Conservation (phyloP, 805 yeast genomes). For the Hanseniaspora nectarophila region DNA sequence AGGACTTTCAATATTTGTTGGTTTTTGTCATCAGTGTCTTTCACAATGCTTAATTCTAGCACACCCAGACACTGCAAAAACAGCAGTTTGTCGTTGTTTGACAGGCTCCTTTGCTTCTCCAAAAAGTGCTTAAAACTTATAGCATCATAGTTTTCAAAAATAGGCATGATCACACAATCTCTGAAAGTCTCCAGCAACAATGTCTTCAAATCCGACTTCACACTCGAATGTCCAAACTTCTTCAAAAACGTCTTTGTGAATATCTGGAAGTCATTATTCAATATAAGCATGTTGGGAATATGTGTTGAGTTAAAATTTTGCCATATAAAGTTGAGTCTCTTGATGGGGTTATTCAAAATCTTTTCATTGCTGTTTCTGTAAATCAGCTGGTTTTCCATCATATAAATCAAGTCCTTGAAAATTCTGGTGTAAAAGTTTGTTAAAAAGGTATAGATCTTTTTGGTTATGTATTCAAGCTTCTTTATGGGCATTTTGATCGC, state of each 20-base stretch:
- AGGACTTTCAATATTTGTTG: constrained; percentile 50
- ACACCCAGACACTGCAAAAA: constrained; percentile 54
- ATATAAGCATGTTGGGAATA: constrained; percentile 47
- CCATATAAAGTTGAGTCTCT: constrained; percentile 41
- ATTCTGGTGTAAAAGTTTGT: constrained; percentile 4
- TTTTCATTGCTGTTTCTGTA: constrained; percentile 26
- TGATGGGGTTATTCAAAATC: constrained; percentile 29
- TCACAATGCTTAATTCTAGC: constrained; percentile 23
- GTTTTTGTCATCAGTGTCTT: constrained; percentile 43
- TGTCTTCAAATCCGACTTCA: constrained; percentile 27
- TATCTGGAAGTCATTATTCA: constrained; percentile 42
- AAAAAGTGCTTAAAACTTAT: constrained; percentile 27
- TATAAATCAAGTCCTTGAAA: constrained; percentile 20
- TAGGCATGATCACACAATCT: constrained; percentile 42
- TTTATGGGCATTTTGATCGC: neutral
- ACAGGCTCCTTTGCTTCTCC: constrained; percentile 29
- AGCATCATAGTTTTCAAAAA: constrained; percentile 34
- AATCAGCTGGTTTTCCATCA: constrained; percentile 30
- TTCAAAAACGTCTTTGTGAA: constrained; percentile 21
- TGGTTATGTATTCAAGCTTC: constrained; percentile 4
- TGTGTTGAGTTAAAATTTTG: constrained; percentile 42
- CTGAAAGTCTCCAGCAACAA: constrained; percentile 38
- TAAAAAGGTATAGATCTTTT: neutral
- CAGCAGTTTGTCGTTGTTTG: constrained; percentile 32
- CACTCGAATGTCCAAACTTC: constrained; percentile 21